Conservation (phyloP, 345 rosid genomes). For the Gossypium stocksii region DNA sequence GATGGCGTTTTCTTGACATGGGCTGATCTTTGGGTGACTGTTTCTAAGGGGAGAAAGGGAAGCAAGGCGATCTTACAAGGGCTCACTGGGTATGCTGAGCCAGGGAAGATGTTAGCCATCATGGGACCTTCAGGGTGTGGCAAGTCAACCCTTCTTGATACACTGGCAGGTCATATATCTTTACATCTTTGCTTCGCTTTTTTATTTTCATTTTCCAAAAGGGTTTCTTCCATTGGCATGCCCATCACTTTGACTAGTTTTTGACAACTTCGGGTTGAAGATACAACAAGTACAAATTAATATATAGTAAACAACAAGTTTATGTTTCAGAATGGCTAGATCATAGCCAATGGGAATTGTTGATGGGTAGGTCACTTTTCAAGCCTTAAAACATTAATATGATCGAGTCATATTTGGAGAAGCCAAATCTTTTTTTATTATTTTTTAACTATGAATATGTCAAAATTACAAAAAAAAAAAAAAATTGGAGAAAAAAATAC, state of each 20-base stretch:
- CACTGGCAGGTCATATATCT: conserved; percentile 34
- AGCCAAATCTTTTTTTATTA: too few relatives aligned
- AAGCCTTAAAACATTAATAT: too few relatives aligned
- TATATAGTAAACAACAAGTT: too few relatives aligned
- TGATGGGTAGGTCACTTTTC: not conserved
- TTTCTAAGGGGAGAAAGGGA: conserved; percentile 22
- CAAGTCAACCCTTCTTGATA: conserved; percentile 52
- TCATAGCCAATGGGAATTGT: not conserved
- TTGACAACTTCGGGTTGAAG: not conserved
- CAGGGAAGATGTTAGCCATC: conserved; percentile 38
- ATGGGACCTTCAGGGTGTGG: conserved; percentile 60
- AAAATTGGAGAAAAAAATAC: too few relatives aligned
- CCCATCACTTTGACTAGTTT: not conserved
- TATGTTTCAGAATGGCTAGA: too few relatives aligned
- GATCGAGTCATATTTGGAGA: too few relatives aligned
- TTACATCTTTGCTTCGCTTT: not conserved
- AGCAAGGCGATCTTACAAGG: conserved; percentile 27
- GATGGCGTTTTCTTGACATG: conserved; percentile 36
- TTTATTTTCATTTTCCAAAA: too few relatives aligned
- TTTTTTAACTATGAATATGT: too few relatives aligned
- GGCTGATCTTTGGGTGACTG: conserved; percentile 39
- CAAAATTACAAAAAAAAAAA: too few relatives aligned
- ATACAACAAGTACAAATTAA: too few relatives aligned
- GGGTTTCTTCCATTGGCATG: too few relatives aligned
- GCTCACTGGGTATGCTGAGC: conserved; percentile 37